Conservation (phyloP, 192 early-diverging fungal genomes). For the Backusella psychrophila region DNA sequence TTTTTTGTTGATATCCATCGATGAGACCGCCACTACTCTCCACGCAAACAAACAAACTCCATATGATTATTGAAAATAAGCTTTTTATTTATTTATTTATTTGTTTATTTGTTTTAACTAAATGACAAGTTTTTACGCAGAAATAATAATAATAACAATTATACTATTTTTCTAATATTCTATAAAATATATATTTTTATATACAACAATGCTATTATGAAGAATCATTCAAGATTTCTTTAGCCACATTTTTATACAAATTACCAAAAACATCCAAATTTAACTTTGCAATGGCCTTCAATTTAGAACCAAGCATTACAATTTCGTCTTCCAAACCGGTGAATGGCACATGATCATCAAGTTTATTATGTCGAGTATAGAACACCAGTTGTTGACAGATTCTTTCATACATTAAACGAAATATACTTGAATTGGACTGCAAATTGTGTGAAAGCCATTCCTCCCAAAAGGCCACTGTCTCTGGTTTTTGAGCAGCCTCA, state of each 20-base stretch:
- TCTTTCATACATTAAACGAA: conserved; percentile 14
- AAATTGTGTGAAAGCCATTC: conserved; percentile 20
- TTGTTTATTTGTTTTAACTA: background rate
- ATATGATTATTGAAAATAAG: background rate
- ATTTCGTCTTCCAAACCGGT: conserved; percentile 17
- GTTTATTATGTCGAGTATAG: background rate
- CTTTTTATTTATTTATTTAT: background rate
- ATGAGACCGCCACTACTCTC: background rate
- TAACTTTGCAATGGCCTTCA: conserved; percentile 10
- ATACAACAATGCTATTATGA: background rate
- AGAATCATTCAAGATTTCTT: background rate
- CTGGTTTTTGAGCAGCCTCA: background rate
- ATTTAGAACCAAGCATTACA: conserved; percentile 9
- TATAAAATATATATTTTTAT: background rate
- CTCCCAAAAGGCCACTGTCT: conserved; percentile 9
- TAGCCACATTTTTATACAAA: conserved; percentile 14
- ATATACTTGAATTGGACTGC: conserved; percentile 1
- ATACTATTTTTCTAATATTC: background rate
- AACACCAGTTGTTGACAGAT: background rate
- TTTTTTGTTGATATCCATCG: background rate
- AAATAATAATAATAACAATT: background rate
- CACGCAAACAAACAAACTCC: background rate
- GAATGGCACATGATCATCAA: background rate
- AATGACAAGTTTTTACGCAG: background rate
- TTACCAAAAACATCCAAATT: conserved; percentile 15